These are phyloP conservation scores for Chlorella sp. DNA, from an alignment of 139 green algal species.

Conservation along the genomic window DNA sequence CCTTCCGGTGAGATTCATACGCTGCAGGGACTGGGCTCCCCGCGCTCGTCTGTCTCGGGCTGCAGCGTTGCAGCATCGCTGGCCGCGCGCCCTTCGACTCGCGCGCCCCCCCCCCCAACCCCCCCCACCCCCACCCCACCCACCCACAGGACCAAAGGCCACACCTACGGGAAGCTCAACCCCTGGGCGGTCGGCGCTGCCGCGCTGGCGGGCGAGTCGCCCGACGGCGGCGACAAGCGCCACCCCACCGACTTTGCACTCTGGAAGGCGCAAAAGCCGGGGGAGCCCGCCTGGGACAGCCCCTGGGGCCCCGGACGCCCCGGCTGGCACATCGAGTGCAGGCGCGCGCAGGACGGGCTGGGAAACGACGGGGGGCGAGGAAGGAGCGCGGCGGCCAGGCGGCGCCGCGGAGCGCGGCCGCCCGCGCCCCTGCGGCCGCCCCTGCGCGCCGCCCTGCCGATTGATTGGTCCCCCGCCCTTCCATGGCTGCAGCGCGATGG, in stretches of 20 bases:
- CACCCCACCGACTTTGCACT: conserved; percentile 92
- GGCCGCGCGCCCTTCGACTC: too few relatives aligned
- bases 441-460: too few relatives aligned
- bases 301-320: conserved; percentile 89
- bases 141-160: conserved; percentile 51
- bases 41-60: too few relatives aligned
- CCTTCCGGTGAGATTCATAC: conserved; percentile 79
- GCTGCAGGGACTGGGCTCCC: too few relatives aligned
- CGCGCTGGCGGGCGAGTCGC: conserved; percentile 70
- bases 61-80: too few relatives aligned
- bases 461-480: too few relatives aligned
- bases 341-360: too few relatives aligned
- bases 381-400: too few relatives aligned
- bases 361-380: too few relatives aligned
- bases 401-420: too few relatives aligned
- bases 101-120: not conserved
- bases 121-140: not conserved
- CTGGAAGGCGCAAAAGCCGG: conserved; percentile 94
- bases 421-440: too few relatives aligned
- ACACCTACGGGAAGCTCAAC: conserved; percentile 94
- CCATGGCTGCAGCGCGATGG: conserved; percentile 98
- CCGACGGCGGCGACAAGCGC: conserved; percentile 86
- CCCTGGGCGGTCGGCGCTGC: conserved; percentile 78
- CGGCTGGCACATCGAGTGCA: conserved; percentile 99
- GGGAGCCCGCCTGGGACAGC: conserved; percentile 92